These are phyloP conservation scores for Solanum ossicruentum DNA, from an alignment of 257 asterid genomes.

Conservation along the genomic window DNA sequence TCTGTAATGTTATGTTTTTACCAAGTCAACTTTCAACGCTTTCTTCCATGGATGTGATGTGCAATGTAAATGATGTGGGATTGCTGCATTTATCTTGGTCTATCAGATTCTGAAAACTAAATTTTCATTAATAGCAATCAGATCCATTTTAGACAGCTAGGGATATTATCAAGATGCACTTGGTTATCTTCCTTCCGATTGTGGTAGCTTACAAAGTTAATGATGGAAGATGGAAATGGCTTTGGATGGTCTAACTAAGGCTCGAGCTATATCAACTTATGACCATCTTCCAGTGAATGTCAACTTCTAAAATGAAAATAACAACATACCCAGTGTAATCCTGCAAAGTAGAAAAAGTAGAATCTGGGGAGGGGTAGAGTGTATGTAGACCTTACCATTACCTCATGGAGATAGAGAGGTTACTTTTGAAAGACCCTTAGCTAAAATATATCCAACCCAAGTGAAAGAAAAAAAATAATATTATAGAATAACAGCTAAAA, in stretches of 20 bases:
- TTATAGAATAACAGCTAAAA: too few relatives aligned
- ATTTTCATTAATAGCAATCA: not conserved
- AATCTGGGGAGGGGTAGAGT: too few relatives aligned
- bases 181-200: not conserved
- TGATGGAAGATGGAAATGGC: not conserved
- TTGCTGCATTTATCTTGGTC: not conserved
- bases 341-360: too few relatives aligned
- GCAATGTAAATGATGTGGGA: not conserved
- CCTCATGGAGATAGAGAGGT: too few relatives aligned
- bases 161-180: not conserved
- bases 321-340: too few relatives aligned
- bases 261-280: not conserved
- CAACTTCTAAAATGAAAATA: not conserved
- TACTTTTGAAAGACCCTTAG: too few relatives aligned
- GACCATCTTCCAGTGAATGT: not conserved
- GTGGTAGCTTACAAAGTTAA: not conserved
- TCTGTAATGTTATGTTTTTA: not conserved
- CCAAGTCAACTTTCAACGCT: not conserved
- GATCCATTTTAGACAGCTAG: not conserved
- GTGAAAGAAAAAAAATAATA: too few relatives aligned
- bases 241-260: not conserved
- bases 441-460: too few relatives aligned
- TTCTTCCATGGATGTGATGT: not conserved
- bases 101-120: not conserved
- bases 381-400: too few relatives aligned